Evolutionary conservation across 1,284 basidiomycete species (phyloP).

Genomic region (Heterobasidion parviporum): DNA sequence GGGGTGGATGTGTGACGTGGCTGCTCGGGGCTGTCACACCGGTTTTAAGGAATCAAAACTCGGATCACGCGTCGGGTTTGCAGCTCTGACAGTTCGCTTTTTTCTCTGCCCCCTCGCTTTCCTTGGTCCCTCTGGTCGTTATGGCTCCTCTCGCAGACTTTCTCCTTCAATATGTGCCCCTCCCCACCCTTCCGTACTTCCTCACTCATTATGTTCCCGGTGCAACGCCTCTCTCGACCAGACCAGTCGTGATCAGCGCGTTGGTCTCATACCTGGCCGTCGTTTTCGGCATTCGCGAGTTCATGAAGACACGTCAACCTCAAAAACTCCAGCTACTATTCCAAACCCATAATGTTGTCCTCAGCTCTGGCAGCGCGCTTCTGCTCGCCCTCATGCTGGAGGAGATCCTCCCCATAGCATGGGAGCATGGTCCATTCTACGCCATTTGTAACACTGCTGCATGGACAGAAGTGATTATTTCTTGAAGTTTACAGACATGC

Average conservation of each 20-base stretch:
- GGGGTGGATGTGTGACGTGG: neutral
- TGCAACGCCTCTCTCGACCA: constrained; percentile 75
- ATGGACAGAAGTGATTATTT: constrained; percentile 76
- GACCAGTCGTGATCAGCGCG: constrained; percentile 60
- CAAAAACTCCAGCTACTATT: constrained; percentile 84
- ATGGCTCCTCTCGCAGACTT: constrained; percentile 73
- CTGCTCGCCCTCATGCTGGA: constrained; percentile 85
- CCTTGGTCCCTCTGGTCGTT: constrained; percentile 20
- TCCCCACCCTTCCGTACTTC: constrained; percentile 49
- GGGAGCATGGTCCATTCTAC: constrained; percentile 64
- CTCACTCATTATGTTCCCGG: constrained; percentile 66
- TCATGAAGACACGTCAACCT: constrained; percentile 76
- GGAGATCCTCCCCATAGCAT: constrained; percentile 76
- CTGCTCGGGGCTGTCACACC: neutral
- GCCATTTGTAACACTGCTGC: constrained; percentile 73
- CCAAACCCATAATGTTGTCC: constrained; percentile 86
- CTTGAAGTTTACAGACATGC: neutral
- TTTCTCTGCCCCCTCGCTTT: constrained; percentile 13
- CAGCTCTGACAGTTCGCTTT: constrained; percentile 1
- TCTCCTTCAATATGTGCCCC: constrained; percentile 46
- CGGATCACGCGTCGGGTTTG: neutral
- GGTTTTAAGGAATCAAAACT: neutral
- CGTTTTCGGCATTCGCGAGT: constrained; percentile 81
- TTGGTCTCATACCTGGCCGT: constrained; percentile 79
- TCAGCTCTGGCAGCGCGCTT: constrained; percentile 76